A percentile compares a stretch with the other conserved stretches of the same genome.
Conservation (phyloP, 306 rosid genomes). For the Prunus salicina region DNA sequence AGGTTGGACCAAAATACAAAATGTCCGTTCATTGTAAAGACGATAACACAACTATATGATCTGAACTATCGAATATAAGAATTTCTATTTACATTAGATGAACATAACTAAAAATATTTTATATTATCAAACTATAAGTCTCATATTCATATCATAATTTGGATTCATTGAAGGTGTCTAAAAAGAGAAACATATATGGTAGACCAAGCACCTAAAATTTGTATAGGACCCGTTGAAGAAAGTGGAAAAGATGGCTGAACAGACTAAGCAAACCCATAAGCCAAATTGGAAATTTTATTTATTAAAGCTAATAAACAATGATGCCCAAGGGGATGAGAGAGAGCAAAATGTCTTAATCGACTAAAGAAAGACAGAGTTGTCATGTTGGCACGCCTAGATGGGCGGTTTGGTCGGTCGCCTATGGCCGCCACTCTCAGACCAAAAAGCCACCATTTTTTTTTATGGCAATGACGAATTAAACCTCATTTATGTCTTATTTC, state of each 20-base stretch:
- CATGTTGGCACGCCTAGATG: conserved; percentile 32
- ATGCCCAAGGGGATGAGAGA: background rate
- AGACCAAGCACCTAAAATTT: background rate
- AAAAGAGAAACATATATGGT: background rate
- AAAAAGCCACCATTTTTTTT: conserved; percentile 12
- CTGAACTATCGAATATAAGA: too few species aligned
- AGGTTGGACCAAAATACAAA: too few species aligned
- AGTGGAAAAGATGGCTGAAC: background rate
- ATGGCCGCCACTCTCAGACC: conserved; percentile 59
- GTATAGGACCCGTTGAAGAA: background rate
- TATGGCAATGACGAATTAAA: conserved; percentile 15
- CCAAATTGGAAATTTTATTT: background rate
- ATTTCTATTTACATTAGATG: too few species aligned
- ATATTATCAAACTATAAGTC: background rate
- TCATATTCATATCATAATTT: background rate
- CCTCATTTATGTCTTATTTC: conserved; percentile 25
- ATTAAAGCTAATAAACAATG: background rate
- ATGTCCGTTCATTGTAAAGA: too few species aligned
- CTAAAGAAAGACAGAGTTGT: conserved; percentile 28
- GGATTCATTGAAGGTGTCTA: background rate
- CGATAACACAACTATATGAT: too few species aligned
- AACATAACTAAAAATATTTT: too few species aligned
- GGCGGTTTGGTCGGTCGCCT: conserved; percentile 81
- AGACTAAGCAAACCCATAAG: background rate
- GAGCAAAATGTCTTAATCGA: conserved; percentile 20